A percentile compares a stretch with the other conserved stretches of the same genome.
phyloP scores from a whole-genome alignment of 1,284 basidiomycete genomes.

The Naganishia liquefaciens region DNA sequence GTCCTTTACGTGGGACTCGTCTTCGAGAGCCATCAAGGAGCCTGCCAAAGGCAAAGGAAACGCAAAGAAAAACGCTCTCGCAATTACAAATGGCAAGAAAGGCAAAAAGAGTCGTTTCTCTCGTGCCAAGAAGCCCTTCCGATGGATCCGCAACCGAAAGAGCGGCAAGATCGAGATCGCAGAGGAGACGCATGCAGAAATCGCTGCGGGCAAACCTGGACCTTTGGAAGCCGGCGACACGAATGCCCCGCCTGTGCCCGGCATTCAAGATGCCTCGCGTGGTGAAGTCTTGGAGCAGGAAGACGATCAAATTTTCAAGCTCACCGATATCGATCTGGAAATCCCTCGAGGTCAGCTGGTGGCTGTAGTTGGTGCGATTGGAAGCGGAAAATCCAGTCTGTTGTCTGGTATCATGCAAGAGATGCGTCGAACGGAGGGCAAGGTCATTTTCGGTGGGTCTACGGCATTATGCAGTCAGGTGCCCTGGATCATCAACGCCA shows the following conservation, averaged over 20 bases:
- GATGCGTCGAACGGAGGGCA: constrained; percentile 67
- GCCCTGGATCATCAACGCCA: constrained; percentile 76
- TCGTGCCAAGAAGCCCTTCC: constrained; percentile 27
- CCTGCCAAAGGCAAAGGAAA: constrained; percentile 49
- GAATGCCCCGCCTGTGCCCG: constrained; percentile 20
- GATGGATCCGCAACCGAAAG: constrained; percentile 40
- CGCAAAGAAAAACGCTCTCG: constrained; percentile 32
- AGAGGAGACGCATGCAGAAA: constrained; percentile 41
- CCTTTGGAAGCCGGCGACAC: constrained; percentile 38
- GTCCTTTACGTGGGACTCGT: constrained; percentile 79
- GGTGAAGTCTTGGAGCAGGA: constrained; percentile 37
- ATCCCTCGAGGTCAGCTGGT: constrained; percentile 72
- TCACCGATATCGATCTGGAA: constrained; percentile 63
- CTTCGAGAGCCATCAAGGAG: constrained; percentile 60
- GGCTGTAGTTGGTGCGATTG: constrained; percentile 75
- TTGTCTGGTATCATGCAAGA: constrained; percentile 74
- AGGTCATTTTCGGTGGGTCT: constrained; percentile 65
- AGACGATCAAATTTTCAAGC: constrained; percentile 59
- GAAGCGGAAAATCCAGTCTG: constrained; percentile 64
- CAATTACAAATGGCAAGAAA: constrained; percentile 34
- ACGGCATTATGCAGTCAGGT: constrained; percentile 75
- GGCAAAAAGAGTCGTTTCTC: constrained; percentile 7
- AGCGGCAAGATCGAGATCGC: constrained; percentile 39
- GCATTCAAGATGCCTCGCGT: neutral
- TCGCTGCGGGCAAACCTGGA: constrained; percentile 38